Evolutionary conservation across 2,329 filamentous ascomycete genomes (phyloP).

Genomic region (Xylariaceae sp.): DNA sequence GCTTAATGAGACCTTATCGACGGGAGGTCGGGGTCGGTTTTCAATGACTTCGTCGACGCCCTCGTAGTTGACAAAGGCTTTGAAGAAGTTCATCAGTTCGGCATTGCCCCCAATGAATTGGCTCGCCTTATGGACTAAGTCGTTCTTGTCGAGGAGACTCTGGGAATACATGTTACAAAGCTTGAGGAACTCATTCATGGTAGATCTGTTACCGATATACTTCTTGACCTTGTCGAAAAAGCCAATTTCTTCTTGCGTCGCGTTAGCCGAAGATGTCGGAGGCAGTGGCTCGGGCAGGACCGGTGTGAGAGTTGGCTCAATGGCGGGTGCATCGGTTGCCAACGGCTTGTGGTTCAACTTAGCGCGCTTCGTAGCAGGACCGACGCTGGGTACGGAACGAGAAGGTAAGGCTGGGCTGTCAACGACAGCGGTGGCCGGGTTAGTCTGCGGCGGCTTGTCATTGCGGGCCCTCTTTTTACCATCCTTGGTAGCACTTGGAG

Average conservation of each 20-base stretch:
- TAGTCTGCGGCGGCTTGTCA: conserved; percentile 48
- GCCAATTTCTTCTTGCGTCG: conserved; percentile 75
- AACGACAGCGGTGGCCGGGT: conserved; percentile 41
- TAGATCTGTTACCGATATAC: conserved; percentile 84
- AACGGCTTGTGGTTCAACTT: conserved; percentile 69
- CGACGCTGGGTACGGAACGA: conserved; percentile 34
- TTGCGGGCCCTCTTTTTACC: conserved; percentile 77
- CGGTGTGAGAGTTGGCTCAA: conserved; percentile 85
- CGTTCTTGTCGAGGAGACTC: conserved; percentile 81
- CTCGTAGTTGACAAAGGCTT: conserved; percentile 73
- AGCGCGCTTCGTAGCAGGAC: conserved; percentile 55
- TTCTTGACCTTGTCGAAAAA: conserved; percentile 98
- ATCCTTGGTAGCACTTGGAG: conserved; percentile 76
- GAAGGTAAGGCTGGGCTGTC: conserved; percentile 38
- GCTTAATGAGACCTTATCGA: conserved; percentile 81
- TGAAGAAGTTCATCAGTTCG: conserved; percentile 87
- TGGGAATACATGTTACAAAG: conserved; percentile 93
- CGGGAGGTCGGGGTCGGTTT: conserved; percentile 68
- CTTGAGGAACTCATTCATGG: conserved; percentile 94
- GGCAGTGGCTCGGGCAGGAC: conserved; percentile 81
- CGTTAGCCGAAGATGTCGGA: conserved; percentile 66
- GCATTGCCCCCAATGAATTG: conserved; percentile 82
- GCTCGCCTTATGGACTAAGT: conserved; percentile 75
- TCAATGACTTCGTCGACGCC: conserved; percentile 73
- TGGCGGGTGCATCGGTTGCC: conserved; percentile 52